phyloP scores from a whole-genome alignment of 2,329 filamentous ascomycete genomes.

The Clarireedia paspali region DNA sequence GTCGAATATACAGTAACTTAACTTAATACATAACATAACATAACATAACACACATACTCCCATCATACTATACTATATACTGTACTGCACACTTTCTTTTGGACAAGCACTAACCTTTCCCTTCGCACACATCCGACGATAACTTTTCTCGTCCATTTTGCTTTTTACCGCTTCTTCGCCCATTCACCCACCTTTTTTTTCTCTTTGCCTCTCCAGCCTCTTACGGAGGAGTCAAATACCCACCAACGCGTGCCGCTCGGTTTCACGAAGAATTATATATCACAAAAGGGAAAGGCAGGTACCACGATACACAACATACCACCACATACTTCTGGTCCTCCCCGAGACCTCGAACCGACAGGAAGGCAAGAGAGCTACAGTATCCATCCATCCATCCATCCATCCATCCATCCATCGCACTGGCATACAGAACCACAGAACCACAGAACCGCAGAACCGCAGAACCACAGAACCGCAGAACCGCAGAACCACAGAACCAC shows the following conservation, averaged over 20 bases:
- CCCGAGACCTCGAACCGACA: no score
- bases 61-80: background rate
- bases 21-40: no score
- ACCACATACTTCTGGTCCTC: background rate
- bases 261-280: constrained; percentile 3
- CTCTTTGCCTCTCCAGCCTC: constrained; percentile 1
- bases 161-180: constrained; percentile 10
- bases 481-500: no score
- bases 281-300: background rate
- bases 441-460: no score
- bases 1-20: no score
- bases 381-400: no score
- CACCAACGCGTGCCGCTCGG: constrained; percentile 7
- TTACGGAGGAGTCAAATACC: background rate
- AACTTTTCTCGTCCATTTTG: background rate
- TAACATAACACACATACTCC: no score
- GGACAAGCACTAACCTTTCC: background rate
- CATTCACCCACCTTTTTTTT: constrained; percentile 4
- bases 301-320: background rate
- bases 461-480: no score
- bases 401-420: no score
- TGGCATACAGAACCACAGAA: no score
- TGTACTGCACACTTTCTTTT: background rate
- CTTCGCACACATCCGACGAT: background rate
- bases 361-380: no score